A percentile compares a stretch with the other conserved stretches of the same genome.
These are phyloP conservation scores for Piper longum DNA, from an alignment of 164 flowering plant genomes.

Conservation along the genomic window DNA sequence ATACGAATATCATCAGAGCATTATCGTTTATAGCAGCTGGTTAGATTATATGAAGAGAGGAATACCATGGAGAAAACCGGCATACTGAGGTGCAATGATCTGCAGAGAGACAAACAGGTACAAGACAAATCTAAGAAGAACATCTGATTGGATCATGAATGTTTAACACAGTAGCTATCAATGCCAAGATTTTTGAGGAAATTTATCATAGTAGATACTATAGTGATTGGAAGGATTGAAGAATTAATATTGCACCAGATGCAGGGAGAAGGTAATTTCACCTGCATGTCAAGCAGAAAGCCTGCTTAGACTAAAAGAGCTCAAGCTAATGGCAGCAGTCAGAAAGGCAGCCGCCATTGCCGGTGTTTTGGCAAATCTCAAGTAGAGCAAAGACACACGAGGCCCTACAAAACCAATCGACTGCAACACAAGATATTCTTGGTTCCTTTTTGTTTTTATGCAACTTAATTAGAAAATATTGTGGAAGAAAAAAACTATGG, in stretches of 20 bases:
- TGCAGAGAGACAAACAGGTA: conserved; percentile 12
- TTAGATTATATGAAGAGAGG: too few species aligned
- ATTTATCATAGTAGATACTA: not conserved
- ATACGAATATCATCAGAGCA: too few species aligned
- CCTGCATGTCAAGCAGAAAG: conserved; percentile 84
- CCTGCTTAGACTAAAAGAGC: conserved; percentile 98
- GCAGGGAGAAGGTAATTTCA: conserved; percentile 15
- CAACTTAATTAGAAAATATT: not conserved
- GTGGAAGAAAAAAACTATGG: not conserved
- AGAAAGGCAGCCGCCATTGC: conserved; percentile 40
- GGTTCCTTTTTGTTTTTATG: not conserved
- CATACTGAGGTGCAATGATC: conserved; percentile 90
- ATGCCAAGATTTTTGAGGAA: too few species aligned
- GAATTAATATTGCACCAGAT: not conserved
- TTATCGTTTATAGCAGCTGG: too few species aligned
- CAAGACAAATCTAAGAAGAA: not conserved
- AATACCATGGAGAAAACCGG: conserved; percentile 91
- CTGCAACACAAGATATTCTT: conserved; percentile 20
- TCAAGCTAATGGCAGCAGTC: conserved; percentile 71
- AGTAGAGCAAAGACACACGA: conserved; percentile 60
- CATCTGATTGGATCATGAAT: too few species aligned
- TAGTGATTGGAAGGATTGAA: not conserved
- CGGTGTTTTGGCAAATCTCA: conserved; percentile 68
- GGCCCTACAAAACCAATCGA: conserved; percentile 94
- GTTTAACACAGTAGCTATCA: too few species aligned